These are phyloP conservation scores for Zymoseptoria tritici DNA, from an alignment of 2,329 filamentous ascomycete genomes.

Conservation along the genomic window DNA sequence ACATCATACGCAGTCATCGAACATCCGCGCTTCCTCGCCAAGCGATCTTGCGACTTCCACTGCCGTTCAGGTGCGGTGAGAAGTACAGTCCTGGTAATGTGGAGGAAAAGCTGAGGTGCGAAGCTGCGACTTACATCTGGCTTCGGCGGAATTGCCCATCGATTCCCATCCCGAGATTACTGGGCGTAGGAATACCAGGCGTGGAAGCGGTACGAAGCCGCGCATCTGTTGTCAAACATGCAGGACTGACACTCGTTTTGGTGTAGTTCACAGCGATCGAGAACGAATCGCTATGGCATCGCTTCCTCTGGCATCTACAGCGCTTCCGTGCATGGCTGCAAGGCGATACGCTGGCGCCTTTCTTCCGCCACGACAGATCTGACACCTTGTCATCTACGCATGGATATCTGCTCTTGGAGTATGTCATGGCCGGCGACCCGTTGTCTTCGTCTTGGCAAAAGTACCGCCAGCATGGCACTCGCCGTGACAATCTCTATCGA, in stretches of 20 bases:
- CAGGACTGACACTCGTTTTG: not conserved
- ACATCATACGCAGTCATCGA: not conserved
- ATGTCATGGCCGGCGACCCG: slow-evolving; percentile 6
- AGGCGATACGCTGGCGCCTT: slow-evolving; percentile 5
- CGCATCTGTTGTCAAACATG: not conserved
- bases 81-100: slow-evolving; percentile 32
- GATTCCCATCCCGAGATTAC: slow-evolving; percentile 32
- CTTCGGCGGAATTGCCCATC: slow-evolving; percentile 33
- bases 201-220: not conserved
- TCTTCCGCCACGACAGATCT: slow-evolving; percentile 4
- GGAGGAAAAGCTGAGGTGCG: slow-evolving; percentile 39
- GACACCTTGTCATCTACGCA: slow-evolving; percentile 1
- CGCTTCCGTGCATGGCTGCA: slow-evolving; percentile 3
- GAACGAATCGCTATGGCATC: slow-evolving; percentile 6
- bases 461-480: slow-evolving; percentile 2
- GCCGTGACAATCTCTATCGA: slow-evolving; percentile 8
- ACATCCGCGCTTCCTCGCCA: not conserved
- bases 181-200: slow-evolving; percentile 30
- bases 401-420: slow-evolving; percentile 7
- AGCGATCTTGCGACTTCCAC: slow-evolving; percentile 8
- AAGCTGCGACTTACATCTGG: slow-evolving; percentile 37
- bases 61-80: slow-evolving; percentile 31
- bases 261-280: slow-evolving; percentile 8
- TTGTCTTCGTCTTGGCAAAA: slow-evolving; percentile 8
- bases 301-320: slow-evolving; percentile 3